Percentiles rank a stretch among this genome's conserved stretches.
These are phyloP conservation scores for Dioscorea dumetorum DNA, from an alignment of 106 monocot species.

Conservation along the genomic window DNA sequence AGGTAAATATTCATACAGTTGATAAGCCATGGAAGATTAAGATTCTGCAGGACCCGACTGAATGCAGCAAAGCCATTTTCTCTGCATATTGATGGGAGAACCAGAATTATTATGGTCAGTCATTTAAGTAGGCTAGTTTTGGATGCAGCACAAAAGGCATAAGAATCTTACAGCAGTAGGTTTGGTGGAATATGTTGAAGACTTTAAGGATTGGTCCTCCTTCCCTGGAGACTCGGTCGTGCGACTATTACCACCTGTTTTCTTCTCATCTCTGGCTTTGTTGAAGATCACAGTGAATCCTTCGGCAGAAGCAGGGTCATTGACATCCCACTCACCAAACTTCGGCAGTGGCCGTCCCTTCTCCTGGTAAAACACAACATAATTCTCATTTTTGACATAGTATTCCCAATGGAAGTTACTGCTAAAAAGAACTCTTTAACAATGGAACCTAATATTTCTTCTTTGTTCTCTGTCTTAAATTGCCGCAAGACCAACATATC, in stretches of 20 bases:
- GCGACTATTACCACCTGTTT: constrained; percentile 35
- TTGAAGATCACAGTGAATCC: constrained; percentile 69
- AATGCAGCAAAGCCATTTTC: constrained; percentile 80
- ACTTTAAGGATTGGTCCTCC: constrained; percentile 18
- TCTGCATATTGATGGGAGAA: constrained; percentile 30
- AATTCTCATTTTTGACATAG: too few relatives aligned
- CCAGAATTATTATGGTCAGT: not conserved
- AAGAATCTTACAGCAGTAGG: constrained; percentile 33
- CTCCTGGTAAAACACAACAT: constrained; percentile 17
- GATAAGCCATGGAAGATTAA: constrained; percentile 8
- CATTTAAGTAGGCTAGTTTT: not conserved
- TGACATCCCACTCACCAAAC: constrained; percentile 70
- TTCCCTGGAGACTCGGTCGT: constrained; percentile 46
- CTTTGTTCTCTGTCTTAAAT: too few relatives aligned
- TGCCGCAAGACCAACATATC: too few relatives aligned
- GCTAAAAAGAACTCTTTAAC: too few relatives aligned
- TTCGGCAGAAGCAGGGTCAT: constrained; percentile 56
- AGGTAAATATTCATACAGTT: not conserved
- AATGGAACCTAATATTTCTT: too few relatives aligned
- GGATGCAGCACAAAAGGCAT: not conserved
- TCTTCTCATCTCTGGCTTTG: constrained; percentile 67
- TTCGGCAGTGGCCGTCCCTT: constrained; percentile 45
- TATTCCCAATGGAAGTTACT: too few relatives aligned
- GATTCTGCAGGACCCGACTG: constrained; percentile 38
- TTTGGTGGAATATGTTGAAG: constrained; percentile 19